These are phyloP conservation scores for Tuber brumale DNA, from an alignment of 495 filamentous ascomycete genomes.

Conservation along the genomic window DNA sequence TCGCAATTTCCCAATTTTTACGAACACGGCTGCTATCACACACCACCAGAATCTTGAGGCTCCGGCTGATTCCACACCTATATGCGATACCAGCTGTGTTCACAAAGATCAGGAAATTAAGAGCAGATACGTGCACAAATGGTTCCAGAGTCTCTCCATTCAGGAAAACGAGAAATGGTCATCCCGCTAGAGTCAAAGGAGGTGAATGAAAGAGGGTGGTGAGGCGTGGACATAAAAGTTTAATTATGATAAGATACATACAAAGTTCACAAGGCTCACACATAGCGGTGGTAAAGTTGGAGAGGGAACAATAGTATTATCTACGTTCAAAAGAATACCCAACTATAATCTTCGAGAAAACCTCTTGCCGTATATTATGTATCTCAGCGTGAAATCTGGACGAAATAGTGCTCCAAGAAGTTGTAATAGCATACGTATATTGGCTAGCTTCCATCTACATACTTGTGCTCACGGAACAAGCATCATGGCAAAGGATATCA, in stretches of 20 bases:
- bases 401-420: no score
- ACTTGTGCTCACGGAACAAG: background rate
- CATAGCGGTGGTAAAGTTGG: background rate
- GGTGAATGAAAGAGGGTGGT: background rate
- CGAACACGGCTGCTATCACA: no score
- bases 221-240: background rate
- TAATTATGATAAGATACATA: no score
- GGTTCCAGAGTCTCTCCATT: background rate
- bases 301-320: background rate
- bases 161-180: background rate
- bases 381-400: no score
- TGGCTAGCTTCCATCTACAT: background rate
- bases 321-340: background rate
- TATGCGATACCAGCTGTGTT: no score
- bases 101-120: no score
- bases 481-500: background rate
- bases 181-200: background rate
- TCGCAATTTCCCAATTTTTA: no score
- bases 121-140: background rate
- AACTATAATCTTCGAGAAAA: background rate
- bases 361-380: background rate
- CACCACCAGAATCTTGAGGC: no score
- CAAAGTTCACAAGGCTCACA: no score
- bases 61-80: no score
- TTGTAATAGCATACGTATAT: background rate